These are phyloP conservation scores for Jacaranda copaia DNA, from an alignment of 257 asterid genomes.

Conservation along the genomic window DNA sequence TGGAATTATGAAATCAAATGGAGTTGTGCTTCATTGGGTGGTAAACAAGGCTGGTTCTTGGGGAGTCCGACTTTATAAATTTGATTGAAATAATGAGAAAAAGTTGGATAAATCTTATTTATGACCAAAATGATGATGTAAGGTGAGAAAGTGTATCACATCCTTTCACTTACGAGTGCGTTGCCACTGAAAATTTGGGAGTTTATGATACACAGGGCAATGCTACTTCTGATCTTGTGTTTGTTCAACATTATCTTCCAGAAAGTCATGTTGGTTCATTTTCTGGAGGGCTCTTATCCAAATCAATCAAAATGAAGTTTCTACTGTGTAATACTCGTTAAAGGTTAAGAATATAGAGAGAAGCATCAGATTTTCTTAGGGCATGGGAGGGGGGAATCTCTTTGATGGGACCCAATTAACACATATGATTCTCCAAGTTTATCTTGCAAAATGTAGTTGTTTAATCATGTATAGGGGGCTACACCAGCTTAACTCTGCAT, in stretches of 20 bases:
- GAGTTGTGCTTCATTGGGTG: neutral
- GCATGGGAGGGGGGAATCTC: neutral
- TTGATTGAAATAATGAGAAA: slow-evolving; percentile 14
- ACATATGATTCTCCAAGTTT: neutral
- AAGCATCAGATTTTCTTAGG: neutral
- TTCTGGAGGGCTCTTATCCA: neutral
- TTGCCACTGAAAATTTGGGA: neutral
- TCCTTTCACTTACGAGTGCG: neutral
- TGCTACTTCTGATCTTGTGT: slow-evolving; percentile 6
- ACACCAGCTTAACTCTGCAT: slow-evolving; percentile 4
- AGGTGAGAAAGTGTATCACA: slow-evolving; percentile 17
- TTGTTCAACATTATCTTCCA: neutral
- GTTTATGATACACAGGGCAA: slow-evolving; percentile 1
- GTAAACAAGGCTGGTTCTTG: neutral
- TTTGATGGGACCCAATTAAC: neutral
- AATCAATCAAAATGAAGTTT: neutral
- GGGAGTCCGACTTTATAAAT: slow-evolving; percentile 4
- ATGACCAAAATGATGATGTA: neutral
- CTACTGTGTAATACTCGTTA: neutral
- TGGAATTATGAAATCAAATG: slow-evolving; percentile 18
- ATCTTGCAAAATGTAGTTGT: neutral
- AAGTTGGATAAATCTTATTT: slow-evolving; percentile 7
- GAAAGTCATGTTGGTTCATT: neutral
- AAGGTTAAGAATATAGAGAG: neutral
- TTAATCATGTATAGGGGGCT: neutral